Base-by-base conservation (phyloP, 495 filamentous ascomycete genomes). In the Penicillium cinerascens region DNA sequence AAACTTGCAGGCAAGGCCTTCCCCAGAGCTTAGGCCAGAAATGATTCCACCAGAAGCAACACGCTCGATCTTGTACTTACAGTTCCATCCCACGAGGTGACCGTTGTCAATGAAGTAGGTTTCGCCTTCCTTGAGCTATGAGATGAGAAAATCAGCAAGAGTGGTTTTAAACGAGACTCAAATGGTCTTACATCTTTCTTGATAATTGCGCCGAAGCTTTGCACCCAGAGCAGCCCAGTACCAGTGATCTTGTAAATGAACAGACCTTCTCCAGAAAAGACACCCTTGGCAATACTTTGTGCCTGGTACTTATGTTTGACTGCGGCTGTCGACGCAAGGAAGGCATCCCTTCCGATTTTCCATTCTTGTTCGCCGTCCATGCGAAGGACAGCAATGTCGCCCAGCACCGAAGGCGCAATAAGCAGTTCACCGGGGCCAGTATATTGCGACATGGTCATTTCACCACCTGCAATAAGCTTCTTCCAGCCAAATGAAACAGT, bases 71-170 rank as follows among this genome's bases (percentile, higher is more conserved):
- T 60, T 61, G 62, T 97, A 98, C 55, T 95, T 88, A 67, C 89
- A 92, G 62, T 97, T 97, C 93, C 93, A 98, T 4, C 93, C 95
- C 1, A 98, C 92, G 6, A 98, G 75, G 56, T 98, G 91, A 9
- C 92, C 92, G 60, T 98, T 98, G 61, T 98, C 92, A 45, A 98
- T 84, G 50, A 91, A 87, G 67, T 96, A 98, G 49, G 83, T 83
- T 63, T 97, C 92, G 2, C 83, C 83, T 6, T 87, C 82, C 26
- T 70, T 75, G 20, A 96, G 78, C 86, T 93, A 22, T 23, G 6
- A 27, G 8, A 9, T 22, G 37, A 20, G 18, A 47, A 20, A 13
- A 42, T 68, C 26, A 65, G 58, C 22, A 56, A 1, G 13, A 2
- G 10, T 8, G 1, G 18, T 42, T 17, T 36, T 20, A 7, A 29